A percentile compares a stretch with the other conserved stretches of the same genome.
phyloP scores from a whole-genome alignment of 116 monocot genomes.

The Zostera marina region DNA sequence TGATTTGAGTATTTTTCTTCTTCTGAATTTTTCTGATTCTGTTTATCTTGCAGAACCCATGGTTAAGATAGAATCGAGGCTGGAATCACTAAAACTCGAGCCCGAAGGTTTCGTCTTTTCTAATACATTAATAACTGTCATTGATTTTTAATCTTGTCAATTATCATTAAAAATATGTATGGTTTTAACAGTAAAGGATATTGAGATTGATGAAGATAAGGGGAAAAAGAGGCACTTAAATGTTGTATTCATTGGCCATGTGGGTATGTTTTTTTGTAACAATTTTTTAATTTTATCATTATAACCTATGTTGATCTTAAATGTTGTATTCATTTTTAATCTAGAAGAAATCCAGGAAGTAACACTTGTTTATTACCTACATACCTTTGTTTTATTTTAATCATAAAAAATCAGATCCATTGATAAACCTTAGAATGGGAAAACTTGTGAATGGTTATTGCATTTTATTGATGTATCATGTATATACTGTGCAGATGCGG shows the following conservation, averaged over 20 bases:
- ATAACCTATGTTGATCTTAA: neutral
- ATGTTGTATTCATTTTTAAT: no score
- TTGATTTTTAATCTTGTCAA: neutral
- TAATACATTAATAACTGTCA: neutral
- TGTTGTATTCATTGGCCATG: slow-evolving; percentile 26
- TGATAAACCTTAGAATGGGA: neutral
- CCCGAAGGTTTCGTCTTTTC: slow-evolving; percentile 12
- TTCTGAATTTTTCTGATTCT: neutral
- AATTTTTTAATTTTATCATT: slow-evolving; percentile 2
- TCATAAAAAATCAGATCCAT: neutral
- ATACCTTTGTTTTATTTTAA: neutral
- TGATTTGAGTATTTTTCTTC: neutral
- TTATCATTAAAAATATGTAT: slow-evolving; percentile 1
- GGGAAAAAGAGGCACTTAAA: slow-evolving; percentile 18
- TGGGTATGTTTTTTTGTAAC: slow-evolving; percentile 9
- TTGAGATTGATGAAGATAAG: slow-evolving; percentile 2
- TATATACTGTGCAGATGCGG: slow-evolving; percentile 50
- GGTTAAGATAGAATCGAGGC: slow-evolving; percentile 6
- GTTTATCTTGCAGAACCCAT: slow-evolving; percentile 9
- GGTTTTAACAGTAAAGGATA: slow-evolving; percentile 3
- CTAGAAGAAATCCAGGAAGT: neutral
- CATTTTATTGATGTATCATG: neutral
- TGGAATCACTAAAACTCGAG: slow-evolving; percentile 25
- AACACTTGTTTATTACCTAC: neutral
- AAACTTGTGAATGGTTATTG: neutral